Base-by-base conservation (phyloP, 2,329 filamentous ascomycete species). In the Fusarium fracticaudum region DNA sequence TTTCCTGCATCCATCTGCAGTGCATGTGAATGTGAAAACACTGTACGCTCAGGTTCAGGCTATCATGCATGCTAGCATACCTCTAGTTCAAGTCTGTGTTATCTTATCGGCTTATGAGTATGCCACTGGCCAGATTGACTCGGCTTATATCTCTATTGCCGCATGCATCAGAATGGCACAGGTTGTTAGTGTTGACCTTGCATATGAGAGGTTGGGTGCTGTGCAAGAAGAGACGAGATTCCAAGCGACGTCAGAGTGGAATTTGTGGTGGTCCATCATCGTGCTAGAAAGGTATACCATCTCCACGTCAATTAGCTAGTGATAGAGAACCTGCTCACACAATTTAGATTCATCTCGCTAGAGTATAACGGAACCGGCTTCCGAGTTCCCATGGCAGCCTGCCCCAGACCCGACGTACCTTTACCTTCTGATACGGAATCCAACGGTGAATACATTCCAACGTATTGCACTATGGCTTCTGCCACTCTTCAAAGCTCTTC, bases 1-100 rank as follows among this genome's bases (percentile, higher is more conserved):
- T 5, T 7, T 54, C 0, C 3, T 54, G 0, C 33, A 54, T 1
- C 33, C 3, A 0, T 38, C 17, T 1, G 50, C 33, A 26, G 50
- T 54, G 2, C 33, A 54, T 26, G n/a, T 22, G 9, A 38, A 18
- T 13, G 33, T 29, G 0, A 54, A 37, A 15, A 54, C 50, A 22
- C 33, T 54, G n/a, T 9, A 54, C 10, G 50, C 50, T 20, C 50
- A 54, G 2, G 50, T 29, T 15, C 50, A 38, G 10, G 24, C 33
- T 15, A 54, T 38, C 7, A 17, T 5, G 18, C n/a, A 12, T 17
- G 13, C 33, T 6, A 54, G n/a, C 18, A 6, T 26, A 2, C 4
- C 50, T 15, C 7, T 54, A 5, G 14, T 54, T 0, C 50, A 17
- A 7, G 18, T n/a, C 2, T 18, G 33, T 15, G 6, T 54, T 17